A percentile compares a stretch with the other conserved stretches of the same genome.
Evolutionary conservation across 1,139 yeast species (phyloP).

Genomic region (Kurtzmaniella quercitrusa): DNA sequence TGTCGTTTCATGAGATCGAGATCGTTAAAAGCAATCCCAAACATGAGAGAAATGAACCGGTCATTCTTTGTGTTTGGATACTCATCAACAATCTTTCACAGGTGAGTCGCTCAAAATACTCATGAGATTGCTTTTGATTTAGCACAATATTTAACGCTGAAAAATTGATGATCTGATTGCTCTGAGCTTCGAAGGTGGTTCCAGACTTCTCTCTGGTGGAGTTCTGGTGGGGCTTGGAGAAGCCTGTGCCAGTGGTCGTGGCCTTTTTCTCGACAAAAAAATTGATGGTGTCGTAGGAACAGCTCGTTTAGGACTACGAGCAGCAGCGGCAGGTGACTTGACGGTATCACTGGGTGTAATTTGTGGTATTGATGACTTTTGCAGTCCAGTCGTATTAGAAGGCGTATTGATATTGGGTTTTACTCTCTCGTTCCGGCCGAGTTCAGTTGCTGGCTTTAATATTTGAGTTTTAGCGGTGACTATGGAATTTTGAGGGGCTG

Average conservation of each 20-base stretch:
- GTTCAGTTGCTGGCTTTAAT: neutral
- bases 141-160: neutral
- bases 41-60: too few species aligned
- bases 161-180: conserved; percentile 31
- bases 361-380: neutral
- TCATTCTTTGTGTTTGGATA: too few species aligned
- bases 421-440: too few species aligned
- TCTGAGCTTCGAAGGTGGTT: conserved; percentile 12
- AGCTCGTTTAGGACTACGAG: neutral
- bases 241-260: neutral
- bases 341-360: neutral
- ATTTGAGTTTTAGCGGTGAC: neutral
- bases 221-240: neutral
- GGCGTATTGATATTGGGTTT: neutral
- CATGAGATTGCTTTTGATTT: neutral
- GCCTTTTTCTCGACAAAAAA: neutral
- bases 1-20: too few species aligned
- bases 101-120: too few species aligned
- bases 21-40: too few species aligned
- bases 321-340: neutral
- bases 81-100: too few species aligned
- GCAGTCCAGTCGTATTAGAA: neutral
- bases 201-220: neutral
- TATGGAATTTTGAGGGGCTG: too few species aligned
- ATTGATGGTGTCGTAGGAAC: neutral